Base-by-base conservation (phyloP, 202 grass and related monocot species). In the Musa balbisiana region DNA sequence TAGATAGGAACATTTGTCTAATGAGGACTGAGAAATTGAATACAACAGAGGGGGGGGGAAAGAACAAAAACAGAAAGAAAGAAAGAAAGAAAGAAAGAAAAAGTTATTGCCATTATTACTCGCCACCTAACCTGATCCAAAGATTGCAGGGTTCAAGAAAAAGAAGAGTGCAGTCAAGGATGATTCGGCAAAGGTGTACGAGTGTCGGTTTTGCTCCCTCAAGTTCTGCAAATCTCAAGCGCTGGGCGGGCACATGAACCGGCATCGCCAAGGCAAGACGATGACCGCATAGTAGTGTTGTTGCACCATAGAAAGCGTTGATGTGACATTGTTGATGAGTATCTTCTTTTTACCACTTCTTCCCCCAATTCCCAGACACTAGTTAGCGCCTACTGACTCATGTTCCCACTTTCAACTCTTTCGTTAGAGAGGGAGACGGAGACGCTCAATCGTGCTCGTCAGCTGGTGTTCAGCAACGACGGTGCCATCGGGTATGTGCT, bases 221-320 rank as follows among this genome's bases (percentile, higher is more conserved):
- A 99, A 92, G 85, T 99, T 99, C 75, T 71, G 85, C 80, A 99
- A 99, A 73, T 99, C 95, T 69, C 95, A 99, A 87, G 95, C 95
- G 27, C 84, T 99, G 52, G 94, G 94, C 3, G 94, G 94, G 69
- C 94, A 98, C 82, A 98, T 98, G 94, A 98, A 98, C 80, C 79
- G 95, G 62, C 95, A 99, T 80, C 87, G 95, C 3, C 95, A 92
- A 92, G 95, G 95, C 65, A 87, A 83, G 88, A 80, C 6, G 26
- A 3, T 2, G 51, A 25, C 51, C 6, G 8, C 14, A 29, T 51
- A 33, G 11, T 15, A 53, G 25, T 62, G 33, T 52, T 17, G 9
- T 51, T 53, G 50, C 15, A 11, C 22, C 56, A 64, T 52, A 8
- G 29, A 33, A 3, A 43, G 33, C 33, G 4, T 6, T 43, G 33